Base-by-base conservation (phyloP, 2,329 filamentous ascomycete genomes). In the Xylaria sp. region DNA sequence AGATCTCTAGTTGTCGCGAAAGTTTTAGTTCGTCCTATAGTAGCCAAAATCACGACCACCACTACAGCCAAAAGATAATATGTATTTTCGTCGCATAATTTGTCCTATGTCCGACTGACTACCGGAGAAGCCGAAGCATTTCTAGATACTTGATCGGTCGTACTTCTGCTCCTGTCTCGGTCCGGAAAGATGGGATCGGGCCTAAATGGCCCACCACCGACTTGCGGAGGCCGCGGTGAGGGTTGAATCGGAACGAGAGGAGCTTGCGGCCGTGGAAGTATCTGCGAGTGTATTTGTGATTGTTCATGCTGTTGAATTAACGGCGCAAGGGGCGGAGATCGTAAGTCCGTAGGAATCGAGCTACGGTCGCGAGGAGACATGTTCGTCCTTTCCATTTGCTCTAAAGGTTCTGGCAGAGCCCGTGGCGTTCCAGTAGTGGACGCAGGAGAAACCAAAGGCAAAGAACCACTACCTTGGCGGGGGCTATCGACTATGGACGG, bases 141-240 rank as follows among this genome's bases (percentile, higher is more conserved):
- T 63, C 76, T 76, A 8, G 75, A 50, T 52, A 74, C 65, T 56
- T 76, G 76, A 64, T 79, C 78, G 44, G 76, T 72, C 37, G 74
- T 77, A 59, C 73, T 76, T 58, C 76, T 72, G 28, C 74, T 73
- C 68, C 78, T 75, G 50, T 80, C 77, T 74, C 78, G 73, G 63
- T 78, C 74, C 32, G 77, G 77, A 46, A 79, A 80, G 61, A 80
- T 79, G 25, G 78, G 78, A 66, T 79, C 78, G 57, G 74, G 67
- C 20, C 76, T 75, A 51, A 75, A 76, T 32, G 71, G 72, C 32
- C 77, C 76, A 66, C 78, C 77, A 12, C 78, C 77, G 9, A 64
- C 23, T 18, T 74, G 74, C 23, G 65, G 37, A 56, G 66, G 74
- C 64, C 73, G 72, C 58, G 74, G 73, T 10, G 74, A 72, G 41